Conservation (phyloP, 2,329 filamentous ascomycete genomes). For the Hymenoscyphus repandus region DNA sequence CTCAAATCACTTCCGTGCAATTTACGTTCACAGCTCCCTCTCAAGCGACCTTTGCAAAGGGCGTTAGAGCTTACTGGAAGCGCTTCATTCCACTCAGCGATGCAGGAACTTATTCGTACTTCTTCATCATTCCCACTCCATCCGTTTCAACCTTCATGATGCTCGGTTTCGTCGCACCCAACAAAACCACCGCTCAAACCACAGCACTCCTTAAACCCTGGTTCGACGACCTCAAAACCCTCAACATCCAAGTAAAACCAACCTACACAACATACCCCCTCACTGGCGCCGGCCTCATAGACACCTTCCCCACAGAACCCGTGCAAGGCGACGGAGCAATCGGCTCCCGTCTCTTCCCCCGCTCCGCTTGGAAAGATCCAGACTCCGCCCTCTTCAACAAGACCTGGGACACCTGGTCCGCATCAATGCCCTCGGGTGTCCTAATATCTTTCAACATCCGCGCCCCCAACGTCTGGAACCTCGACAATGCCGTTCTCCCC, state of each 20-base stretch:
- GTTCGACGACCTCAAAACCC: constrained; percentile 33
- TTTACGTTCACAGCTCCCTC: constrained; percentile 4
- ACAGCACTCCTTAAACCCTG: constrained; percentile 33
- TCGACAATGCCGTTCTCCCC: constrained; percentile 1
- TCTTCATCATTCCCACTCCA: constrained; percentile 26
- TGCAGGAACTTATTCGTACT: constrained; percentile 28
- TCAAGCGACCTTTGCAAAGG: constrained; percentile 36
- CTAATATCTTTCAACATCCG: constrained; percentile 6
- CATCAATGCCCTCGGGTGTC: not conserved
- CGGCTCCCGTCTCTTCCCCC: constrained; percentile 5
- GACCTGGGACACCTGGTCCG: constrained; percentile 3
- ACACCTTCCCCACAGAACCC: constrained; percentile 36
- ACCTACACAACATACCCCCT: constrained; percentile 9
- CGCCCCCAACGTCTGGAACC: not conserved
- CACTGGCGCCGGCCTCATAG: constrained; percentile 30
- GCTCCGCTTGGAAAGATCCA: not conserved
- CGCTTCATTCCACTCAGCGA: constrained; percentile 37
- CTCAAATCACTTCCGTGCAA: constrained; percentile 1
- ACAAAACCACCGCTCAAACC: constrained; percentile 26
- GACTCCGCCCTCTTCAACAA: not conserved
- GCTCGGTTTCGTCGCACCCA: constrained; percentile 29
- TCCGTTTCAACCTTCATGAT: constrained; percentile 33
- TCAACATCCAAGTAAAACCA: constrained; percentile 23
- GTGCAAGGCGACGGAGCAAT: constrained; percentile 14
- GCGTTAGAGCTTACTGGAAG: constrained; percentile 45